Evolutionary conservation across 768 basidiomycete species (phyloP).

Genomic region (Grammothele lineata): DNA sequence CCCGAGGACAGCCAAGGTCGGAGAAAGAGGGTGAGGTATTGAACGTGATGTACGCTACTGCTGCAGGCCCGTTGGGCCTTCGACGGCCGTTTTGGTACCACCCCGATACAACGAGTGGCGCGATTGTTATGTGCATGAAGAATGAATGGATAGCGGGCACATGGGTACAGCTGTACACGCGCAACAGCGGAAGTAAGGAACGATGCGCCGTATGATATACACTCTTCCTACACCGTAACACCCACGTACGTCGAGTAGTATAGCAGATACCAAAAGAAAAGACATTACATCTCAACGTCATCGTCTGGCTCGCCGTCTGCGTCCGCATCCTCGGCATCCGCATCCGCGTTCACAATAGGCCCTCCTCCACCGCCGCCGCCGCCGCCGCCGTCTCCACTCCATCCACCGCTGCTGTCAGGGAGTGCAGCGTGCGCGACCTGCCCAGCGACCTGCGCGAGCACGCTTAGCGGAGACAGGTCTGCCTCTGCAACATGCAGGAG

Average conservation of each 20-base stretch:
- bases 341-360: no score
- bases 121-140: no score
- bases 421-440: conserved; percentile 1
- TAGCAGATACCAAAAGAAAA: conserved; percentile 7
- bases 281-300: conserved; percentile 16
- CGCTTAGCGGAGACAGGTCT: conserved; percentile 1
- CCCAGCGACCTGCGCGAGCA: not conserved
- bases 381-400: no score
- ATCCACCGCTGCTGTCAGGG: no score
- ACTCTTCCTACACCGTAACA: no score
- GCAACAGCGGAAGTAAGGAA: not conserved
- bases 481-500: not conserved
- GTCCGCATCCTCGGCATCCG: conserved; percentile 29
- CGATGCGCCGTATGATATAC: conserved; percentile 10
- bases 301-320: conserved; percentile 30
- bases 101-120: no score
- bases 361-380: no score
- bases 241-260: conserved; percentile 7
- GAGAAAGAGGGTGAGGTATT: not conserved
- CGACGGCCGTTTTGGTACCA: no score
- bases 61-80: no score
- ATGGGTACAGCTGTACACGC: not conserved
- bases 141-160: not conserved
- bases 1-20: no score
- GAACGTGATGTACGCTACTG: no score